A percentile compares a stretch with the other conserved stretches of the same genome.
Evolutionary conservation across 2,329 filamentous ascomycete genomes (phyloP).

Genomic region (Cyphellophora attinorum): DNA sequence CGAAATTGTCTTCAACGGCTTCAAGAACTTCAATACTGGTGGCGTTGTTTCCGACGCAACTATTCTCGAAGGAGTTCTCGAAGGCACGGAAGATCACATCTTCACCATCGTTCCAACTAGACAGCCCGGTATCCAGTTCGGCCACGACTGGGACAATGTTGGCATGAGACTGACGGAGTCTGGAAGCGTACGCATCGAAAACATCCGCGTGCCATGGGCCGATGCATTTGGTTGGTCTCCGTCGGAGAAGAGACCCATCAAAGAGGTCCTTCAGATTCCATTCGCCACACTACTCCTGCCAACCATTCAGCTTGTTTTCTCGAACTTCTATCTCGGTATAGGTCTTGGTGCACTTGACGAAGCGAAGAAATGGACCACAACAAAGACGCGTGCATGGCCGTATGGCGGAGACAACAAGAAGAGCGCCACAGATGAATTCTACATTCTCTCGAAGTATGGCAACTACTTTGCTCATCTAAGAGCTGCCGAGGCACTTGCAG

Average conservation of each 20-base stretch:
- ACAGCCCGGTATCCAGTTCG: conserved; percentile 45
- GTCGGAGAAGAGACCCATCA: conserved; percentile 40
- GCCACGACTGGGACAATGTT: conserved; percentile 55
- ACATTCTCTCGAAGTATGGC: conserved; percentile 55
- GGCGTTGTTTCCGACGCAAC: conserved; percentile 58
- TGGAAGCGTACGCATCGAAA: conserved; percentile 50
- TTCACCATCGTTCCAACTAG: conserved; percentile 51
- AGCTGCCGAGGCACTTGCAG: conserved; percentile 49
- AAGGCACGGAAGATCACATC: conserved; percentile 50
- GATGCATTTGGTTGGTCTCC: conserved; percentile 55
- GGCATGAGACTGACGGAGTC: conserved; percentile 56
- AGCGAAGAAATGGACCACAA: conserved; percentile 47
- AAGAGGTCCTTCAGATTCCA: conserved; percentile 41
- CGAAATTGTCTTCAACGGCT: conserved; percentile 27
- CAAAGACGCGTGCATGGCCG: conserved; percentile 53
- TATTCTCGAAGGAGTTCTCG: conserved; percentile 54
- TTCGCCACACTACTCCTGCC: conserved; percentile 52
- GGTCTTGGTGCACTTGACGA: conserved; percentile 48
- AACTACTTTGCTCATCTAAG: conserved; percentile 54
- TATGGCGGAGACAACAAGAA: conserved; percentile 55
- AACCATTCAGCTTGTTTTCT: conserved; percentile 57
- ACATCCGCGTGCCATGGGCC: conserved; percentile 47
- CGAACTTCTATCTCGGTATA: conserved; percentile 57
- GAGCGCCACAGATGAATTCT: conserved; percentile 52
- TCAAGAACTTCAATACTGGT: conserved; percentile 60